phyloP scores from a whole-genome alignment of 2,329 filamentous ascomycete genomes.

The Talaromyces sp. region DNA sequence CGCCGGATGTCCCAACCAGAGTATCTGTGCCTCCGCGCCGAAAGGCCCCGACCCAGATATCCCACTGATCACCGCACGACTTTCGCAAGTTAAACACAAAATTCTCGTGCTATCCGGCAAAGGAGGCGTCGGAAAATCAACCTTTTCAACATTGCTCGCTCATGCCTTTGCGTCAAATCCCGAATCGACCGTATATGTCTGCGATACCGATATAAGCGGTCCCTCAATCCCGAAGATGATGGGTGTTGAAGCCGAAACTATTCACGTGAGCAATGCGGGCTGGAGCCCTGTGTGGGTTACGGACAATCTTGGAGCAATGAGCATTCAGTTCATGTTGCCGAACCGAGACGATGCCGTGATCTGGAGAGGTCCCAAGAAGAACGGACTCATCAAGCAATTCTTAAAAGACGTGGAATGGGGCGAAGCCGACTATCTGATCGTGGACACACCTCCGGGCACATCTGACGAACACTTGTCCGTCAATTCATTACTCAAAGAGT shows the following conservation, averaged over 20 bases:
- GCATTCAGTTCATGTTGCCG: slow-evolving; percentile 96
- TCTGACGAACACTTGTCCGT: slow-evolving; percentile 94
- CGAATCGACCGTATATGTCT: slow-evolving; percentile 78
- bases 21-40: slow-evolving; percentile 88
- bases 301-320: slow-evolving; percentile 95
- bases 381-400: slow-evolving; percentile 96
- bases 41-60: slow-evolving; percentile 97
- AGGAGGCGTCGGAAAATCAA: slow-evolving; percentile 94
- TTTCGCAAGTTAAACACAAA: slow-evolving; percentile 82
- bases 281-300: slow-evolving; percentile 96
- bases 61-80: slow-evolving; percentile 76
- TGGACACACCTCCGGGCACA: slow-evolving; percentile 94
- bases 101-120: slow-evolving; percentile 91
- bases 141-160: slow-evolving; percentile 81
- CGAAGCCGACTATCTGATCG: slow-evolving; percentile 84
- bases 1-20: slow-evolving; percentile 91
- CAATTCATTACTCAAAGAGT: slow-evolving; percentile 85
- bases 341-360: slow-evolving; percentile 93
- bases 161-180: slow-evolving; percentile 84
- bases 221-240: slow-evolving; percentile 98
- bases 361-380: slow-evolving; percentile 98
- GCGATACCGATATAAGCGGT: slow-evolving; percentile 98
- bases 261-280: slow-evolving; percentile 82
- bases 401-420: slow-evolving; percentile 98
- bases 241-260: slow-evolving; percentile 89